A percentile compares a stretch with the other conserved stretches of the same genome.
These are phyloP conservation scores for Phanerochaete sordida DNA, from an alignment of 768 basidiomycete genomes.

Conservation along the genomic window DNA sequence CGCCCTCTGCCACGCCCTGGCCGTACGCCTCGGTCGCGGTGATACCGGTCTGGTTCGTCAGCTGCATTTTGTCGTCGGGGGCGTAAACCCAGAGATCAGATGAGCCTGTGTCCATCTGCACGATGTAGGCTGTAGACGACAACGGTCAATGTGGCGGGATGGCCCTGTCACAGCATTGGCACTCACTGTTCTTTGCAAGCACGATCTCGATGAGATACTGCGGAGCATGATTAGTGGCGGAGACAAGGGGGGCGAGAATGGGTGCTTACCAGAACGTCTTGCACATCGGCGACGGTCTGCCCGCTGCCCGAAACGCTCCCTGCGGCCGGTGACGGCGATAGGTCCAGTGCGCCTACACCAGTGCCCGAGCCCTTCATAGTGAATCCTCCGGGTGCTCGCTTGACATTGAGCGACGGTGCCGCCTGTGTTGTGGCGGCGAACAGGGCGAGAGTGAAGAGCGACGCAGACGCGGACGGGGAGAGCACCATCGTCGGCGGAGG, in stretches of 20 bases:
- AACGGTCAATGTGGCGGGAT: background rate
- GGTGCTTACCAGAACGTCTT: constrained; percentile 5
- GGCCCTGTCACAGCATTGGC: background rate
- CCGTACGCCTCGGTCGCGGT: constrained; percentile 32
- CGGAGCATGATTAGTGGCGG: background rate
- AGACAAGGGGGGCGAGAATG: background rate
- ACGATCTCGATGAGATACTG: constrained; percentile 1
- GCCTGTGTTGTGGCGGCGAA: background rate
- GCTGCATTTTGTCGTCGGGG: constrained; percentile 9
- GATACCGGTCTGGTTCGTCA: constrained; percentile 27
- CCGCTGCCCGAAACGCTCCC: background rate
- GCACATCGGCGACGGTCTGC: background rate
- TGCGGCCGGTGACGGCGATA: background rate
- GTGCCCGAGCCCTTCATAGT: constrained; percentile 5
- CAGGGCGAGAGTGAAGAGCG: constrained; percentile 1
- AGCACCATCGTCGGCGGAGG: background rate
- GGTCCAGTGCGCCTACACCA: background rate
- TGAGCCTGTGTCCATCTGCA: constrained; percentile 32
- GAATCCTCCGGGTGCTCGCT: background rate
- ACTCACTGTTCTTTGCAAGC: constrained; percentile 2
- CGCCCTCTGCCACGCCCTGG: constrained; percentile 32
- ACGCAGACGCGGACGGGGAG: background rate
- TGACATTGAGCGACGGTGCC: background rate
- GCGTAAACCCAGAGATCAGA: constrained; percentile 30
- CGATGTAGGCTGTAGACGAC: constrained; percentile 20